Base-by-base conservation (phyloP, 2,329 filamentous ascomycete species). In the Fusarium oxysporum region DNA sequence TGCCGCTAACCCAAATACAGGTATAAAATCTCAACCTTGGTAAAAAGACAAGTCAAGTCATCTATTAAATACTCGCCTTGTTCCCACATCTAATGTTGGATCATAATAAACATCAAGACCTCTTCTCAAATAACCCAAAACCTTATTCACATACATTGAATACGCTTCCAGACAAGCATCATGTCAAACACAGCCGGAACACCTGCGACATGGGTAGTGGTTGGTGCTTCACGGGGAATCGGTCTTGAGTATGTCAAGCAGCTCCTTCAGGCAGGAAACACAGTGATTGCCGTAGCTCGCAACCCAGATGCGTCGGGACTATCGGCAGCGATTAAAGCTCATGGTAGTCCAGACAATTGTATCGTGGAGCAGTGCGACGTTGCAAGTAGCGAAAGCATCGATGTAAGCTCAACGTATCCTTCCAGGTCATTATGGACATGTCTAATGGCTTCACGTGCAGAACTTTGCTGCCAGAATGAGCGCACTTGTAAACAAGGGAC, bases 11-110 rank as follows among this genome's bases (percentile, higher is more conserved):
- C 48, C 32, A 4, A 28, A 53, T 6, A 16, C 11, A 1, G 48
- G 48, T 1, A 53, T 21, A 21, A 23, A 12, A 37, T 25, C 13
- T 28, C 48, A 53, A 21, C 9, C 2, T 12, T 21, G 8, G 1
- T 1, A 0, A 0, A 5, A 30, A 5, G 0, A 5, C 5, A 14
- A 3, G 32, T 25, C 3, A 37, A 21, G 19, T 7, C 5, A 21
- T 28, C 23, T 2, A 28, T 6, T 28, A 37, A 53, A 25, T 53
- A 53, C 48, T 53, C 8, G 48, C 12, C 6, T 6, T 28, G 3
- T 8, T 37, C 32, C 23, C 1, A 25, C 0, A 1, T 21, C 12
- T 3, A 14, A 10, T 8, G 17, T 6, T 25, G 0, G 2, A 19
- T 19, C 0, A 19, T 9, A 11, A 30, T 0, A 10, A 48, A n/a